Conservation (phyloP, 208 protist species). For the Leishmania turanica region DNA sequence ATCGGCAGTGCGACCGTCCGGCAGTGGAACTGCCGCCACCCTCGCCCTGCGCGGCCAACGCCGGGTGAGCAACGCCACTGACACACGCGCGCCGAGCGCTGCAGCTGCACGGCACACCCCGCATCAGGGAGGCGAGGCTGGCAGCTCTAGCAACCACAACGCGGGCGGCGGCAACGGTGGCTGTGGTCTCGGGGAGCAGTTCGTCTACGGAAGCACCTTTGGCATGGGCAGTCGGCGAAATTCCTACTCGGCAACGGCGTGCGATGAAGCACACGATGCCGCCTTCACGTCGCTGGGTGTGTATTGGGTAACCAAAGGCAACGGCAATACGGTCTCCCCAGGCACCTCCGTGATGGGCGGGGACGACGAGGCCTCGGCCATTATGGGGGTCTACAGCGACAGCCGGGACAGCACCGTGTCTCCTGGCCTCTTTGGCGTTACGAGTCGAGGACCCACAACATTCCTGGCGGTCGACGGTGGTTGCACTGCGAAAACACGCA, state of each 20-base stretch:
- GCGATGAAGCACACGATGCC: not conserved
- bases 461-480: no score
- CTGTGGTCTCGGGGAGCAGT: not conserved
- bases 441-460: not conserved
- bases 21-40: conserved; percentile 4
- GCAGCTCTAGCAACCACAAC: not conserved
- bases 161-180: not conserved
- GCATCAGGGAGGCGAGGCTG: not conserved
- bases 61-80: not conserved
- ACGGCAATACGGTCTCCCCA: not conserved
- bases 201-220: conserved; percentile 18
- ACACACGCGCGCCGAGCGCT: not conserved
- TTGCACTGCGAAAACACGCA: not conserved
- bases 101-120: not conserved
- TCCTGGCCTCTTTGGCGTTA: not conserved
- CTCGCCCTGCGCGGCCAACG: not conserved
- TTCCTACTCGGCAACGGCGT: conserved; percentile 7
- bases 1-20: not conserved
- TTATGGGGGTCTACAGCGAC: not conserved
- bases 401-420: not conserved
- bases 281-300: not conserved
- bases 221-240: conserved; percentile 1
- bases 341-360: not conserved
- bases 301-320: not conserved
- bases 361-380: not conserved